A percentile compares a stretch with the other conserved stretches of the same genome.
These are phyloP conservation scores for Tripterygium wilfordii DNA, from an alignment of 177 flowering plant species.

Conservation along the genomic window DNA sequence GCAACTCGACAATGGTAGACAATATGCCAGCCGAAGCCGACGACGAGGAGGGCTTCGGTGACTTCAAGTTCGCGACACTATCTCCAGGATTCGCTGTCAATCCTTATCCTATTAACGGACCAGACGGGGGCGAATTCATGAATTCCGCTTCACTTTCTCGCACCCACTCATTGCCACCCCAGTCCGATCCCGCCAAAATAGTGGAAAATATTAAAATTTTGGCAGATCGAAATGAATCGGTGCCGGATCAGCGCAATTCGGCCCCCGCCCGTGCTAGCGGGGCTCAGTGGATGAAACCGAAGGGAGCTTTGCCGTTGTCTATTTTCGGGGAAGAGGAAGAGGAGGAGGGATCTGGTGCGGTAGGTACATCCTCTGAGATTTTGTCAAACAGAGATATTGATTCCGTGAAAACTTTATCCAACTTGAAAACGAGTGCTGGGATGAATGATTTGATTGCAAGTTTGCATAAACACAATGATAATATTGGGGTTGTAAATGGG, in stretches of 20 bases:
- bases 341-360: constrained; percentile 19
- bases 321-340: constrained; percentile 57
- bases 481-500: constrained; percentile 25
- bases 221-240: constrained; percentile 12
- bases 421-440: constrained; percentile 7
- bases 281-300: constrained; percentile 38
- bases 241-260: constrained; percentile 1
- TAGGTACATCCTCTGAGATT: constrained; percentile 5
- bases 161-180: constrained; percentile 11
- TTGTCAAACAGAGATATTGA: neutral
- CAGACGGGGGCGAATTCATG: constrained; percentile 65
- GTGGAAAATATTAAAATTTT: constrained; percentile 12
- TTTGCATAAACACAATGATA: constrained; percentile 28
- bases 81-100: neutral
- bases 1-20: too few species aligned
- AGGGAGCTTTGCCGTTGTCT: constrained; percentile 72
- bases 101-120: constrained; percentile 4
- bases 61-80: constrained; percentile 44
- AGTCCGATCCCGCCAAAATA: constrained; percentile 1
- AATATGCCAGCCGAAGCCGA: constrained; percentile 32
- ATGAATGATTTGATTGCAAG: constrained; percentile 39
- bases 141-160: constrained; percentile 9
- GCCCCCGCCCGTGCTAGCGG: neutral
- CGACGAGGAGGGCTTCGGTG: constrained; percentile 60
- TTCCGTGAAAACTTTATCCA: constrained; percentile 9